phyloP scores from a whole-genome alignment of 1,284 basidiomycete genomes.

The Volvariella volvacea region DNA sequence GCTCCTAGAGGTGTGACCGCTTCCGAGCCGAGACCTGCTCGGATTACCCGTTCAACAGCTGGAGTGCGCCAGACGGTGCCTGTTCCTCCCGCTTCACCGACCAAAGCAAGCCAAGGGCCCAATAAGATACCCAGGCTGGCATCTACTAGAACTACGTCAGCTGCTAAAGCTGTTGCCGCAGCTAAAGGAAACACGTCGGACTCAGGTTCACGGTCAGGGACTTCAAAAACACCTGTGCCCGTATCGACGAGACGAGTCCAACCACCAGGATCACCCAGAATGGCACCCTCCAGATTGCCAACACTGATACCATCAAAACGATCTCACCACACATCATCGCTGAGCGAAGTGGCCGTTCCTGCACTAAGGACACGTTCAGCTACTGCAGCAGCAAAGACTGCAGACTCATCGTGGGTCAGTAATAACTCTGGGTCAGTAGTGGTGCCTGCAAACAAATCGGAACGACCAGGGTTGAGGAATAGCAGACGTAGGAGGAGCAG shows the following conservation, averaged over 20 bases:
- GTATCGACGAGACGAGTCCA: slow-evolving; percentile 20
- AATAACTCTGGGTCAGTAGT: slow-evolving; percentile 63
- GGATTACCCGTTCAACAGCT: slow-evolving; percentile 66
- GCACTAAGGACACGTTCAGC: slow-evolving; percentile 27
- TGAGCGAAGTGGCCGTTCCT: slow-evolving; percentile 42
- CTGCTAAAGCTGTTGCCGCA: slow-evolving; percentile 40
- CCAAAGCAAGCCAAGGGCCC: slow-evolving; percentile 42
- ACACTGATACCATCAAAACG: slow-evolving; percentile 56
- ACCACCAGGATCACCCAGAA: slow-evolving; percentile 35
- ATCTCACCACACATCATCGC: slow-evolving; percentile 41
- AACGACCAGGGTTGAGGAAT: slow-evolving; percentile 61
- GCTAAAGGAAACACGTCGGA: too few relatives aligned
- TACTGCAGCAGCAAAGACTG: slow-evolving; percentile 32
- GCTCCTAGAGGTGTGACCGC: slow-evolving; percentile 41
- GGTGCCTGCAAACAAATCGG: slow-evolving; percentile 58
- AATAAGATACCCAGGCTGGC: slow-evolving; percentile 75
- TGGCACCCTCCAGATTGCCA: slow-evolving; percentile 68
- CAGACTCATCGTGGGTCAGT: slow-evolving; percentile 52
- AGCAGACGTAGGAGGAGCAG: slow-evolving; percentile 72
- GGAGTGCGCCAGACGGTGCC: slow-evolving; percentile 24
- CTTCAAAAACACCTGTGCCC: slow-evolving; percentile 17
- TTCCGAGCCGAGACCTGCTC: slow-evolving; percentile 63
- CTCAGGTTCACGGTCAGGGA: too few relatives aligned
- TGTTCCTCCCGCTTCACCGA: slow-evolving; percentile 27
- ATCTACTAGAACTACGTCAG: slow-evolving; percentile 42